phyloP scores from a whole-genome alignment of 805 yeast genomes.

The Metschnikowia similis region DNA sequence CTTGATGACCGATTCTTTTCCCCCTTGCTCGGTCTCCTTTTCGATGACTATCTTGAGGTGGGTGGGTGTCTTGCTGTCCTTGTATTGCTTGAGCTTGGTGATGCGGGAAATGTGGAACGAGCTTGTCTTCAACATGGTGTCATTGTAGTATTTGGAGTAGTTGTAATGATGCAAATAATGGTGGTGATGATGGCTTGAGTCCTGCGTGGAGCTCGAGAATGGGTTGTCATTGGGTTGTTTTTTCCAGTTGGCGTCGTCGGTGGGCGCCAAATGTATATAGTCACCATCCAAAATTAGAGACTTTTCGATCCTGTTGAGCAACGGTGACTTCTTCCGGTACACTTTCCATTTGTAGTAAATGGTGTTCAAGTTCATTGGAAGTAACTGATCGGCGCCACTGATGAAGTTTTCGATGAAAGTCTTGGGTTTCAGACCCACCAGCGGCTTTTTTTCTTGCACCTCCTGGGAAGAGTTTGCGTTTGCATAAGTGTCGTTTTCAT shows the following conservation, averaged over 20 bases:
- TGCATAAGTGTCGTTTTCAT: background rate
- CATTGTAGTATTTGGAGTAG: slow-evolving; percentile 45
- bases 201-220: slow-evolving; percentile 18
- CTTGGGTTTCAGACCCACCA: slow-evolving; percentile 9
- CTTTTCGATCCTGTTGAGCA: slow-evolving; percentile 75
- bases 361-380: slow-evolving; percentile 39
- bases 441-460: background rate
- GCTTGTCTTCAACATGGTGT: slow-evolving; percentile 75
- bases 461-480: background rate
- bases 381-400: slow-evolving; percentile 9
- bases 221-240: slow-evolving; percentile 30
- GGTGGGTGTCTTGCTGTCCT: slow-evolving; percentile 55
- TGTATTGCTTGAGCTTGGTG: slow-evolving; percentile 67
- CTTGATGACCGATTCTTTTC: slow-evolving; percentile 57
- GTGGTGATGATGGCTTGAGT: slow-evolving; percentile 26
- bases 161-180: slow-evolving; percentile 37
- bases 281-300: slow-evolving; percentile 91
- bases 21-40: slow-evolving; percentile 26
- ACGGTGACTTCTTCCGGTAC: slow-evolving; percentile 83
- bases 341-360: slow-evolving; percentile 83
- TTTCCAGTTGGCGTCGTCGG: slow-evolving; percentile 58
- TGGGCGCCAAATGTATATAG: slow-evolving; percentile 82
- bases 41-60: slow-evolving; percentile 76
- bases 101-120: slow-evolving; percentile 84
- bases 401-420: slow-evolving; percentile 16